Evolutionary conservation across 352 stramenopile species (phyloP), one percentile per base, ranked within the genome.

Genomic region (Phytophthora sansomeana): DNA sequence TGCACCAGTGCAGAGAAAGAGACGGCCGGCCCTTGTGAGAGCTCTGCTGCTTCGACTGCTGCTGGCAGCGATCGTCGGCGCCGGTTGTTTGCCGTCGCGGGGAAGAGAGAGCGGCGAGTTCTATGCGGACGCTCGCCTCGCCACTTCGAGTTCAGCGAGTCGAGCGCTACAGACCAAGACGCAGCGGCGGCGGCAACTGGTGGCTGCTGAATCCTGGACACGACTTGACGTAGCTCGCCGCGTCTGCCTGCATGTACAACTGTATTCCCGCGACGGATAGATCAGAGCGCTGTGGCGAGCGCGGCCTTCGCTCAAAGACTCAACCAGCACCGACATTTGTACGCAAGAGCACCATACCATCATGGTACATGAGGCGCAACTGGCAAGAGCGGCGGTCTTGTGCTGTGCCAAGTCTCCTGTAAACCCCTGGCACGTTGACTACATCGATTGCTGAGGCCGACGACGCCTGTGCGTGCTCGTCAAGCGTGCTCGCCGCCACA

Each of bases 1-100:
- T 70, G 63, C 63, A 69, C 38, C 67, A 28, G 61, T 65, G 63
- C 57, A 59, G 36, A 52, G 60, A 74, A 74, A 74, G 64, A 69
- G 53, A 53, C 44, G 29, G 63, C 63, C 26, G 28, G 47, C 16
- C 41, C 47, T 55, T 74, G 70, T 73, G 50, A 28, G 30, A 56
- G 35, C 61, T 67, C 57, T 58, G 64, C 32, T 62, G 58, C 46
- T 58, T 41, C 62, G 46, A 56, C 48, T 72, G 60, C 8, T 55
- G 38, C n/a, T 24, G 39, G 6, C 6, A n/a, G 47, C 35, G 44
- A 28, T 33, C 19, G 53, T 55, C 33, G 33, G 13, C 11, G 33
- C 33, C 10, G 13, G 10, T n/a, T 54, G 30, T 48, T 41, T 30
- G 21, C 41, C 11, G 36, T 58, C 41, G 55, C 53, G 33, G 35